Percentiles rank a stretch among this genome's conserved stretches.
phyloP scores from a whole-genome alignment of 169 alveolate species.

The Eimeria acervulina region DNA sequence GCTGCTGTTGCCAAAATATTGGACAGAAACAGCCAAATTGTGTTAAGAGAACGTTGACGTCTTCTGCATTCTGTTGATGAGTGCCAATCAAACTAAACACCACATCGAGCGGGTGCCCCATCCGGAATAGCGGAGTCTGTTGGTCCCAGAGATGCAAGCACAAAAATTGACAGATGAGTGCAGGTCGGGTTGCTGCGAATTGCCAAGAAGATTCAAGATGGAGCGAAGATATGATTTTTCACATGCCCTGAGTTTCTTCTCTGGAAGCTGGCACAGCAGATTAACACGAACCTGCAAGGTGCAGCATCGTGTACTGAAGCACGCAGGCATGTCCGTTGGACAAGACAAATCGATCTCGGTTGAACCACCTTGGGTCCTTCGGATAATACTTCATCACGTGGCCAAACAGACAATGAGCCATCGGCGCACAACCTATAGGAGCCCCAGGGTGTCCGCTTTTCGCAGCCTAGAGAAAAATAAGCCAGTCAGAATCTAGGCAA shows the following conservation, averaged over 20 bases:
- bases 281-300: constrained; percentile 85
- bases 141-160: not conserved
- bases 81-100: not conserved
- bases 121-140: not conserved
- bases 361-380: constrained; percentile 89
- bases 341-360: constrained; percentile 90
- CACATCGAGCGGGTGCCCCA: not conserved
- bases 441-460: constrained; percentile 93
- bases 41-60: not conserved
- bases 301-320: constrained; percentile 89
- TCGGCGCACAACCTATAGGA: constrained; percentile 93
- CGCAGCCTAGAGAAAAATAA: constrained; percentile 83
- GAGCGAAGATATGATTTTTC: not conserved
- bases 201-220: not conserved
- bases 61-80: not conserved
- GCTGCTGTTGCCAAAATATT: not conserved
- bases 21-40: not conserved
- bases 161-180: not conserved
- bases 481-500: not conserved
- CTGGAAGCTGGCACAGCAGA: not conserved
- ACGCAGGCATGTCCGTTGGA: constrained; percentile 92
- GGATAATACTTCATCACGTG: constrained; percentile 87
- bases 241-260: not conserved
- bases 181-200: not conserved
- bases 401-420: constrained; percentile 90